phyloP scores from a whole-genome alignment of 83 land plant genomes.

The Picea engelmannii region DNA sequence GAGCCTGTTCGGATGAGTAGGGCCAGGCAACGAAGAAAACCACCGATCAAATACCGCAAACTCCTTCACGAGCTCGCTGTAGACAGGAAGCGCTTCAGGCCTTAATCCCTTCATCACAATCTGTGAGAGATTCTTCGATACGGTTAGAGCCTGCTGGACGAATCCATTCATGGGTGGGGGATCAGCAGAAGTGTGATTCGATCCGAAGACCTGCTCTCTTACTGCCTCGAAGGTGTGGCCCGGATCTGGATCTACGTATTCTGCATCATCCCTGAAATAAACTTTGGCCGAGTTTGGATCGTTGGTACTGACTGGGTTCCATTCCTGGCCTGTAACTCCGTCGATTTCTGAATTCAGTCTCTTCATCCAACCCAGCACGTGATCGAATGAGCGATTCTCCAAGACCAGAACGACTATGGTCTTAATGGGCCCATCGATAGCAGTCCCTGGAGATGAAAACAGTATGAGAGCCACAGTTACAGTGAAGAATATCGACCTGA shows the following conservation, averaged over 20 bases:
- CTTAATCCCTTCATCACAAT: slow-evolving; percentile 85
- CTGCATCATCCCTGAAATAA: slow-evolving; percentile 66
- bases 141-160: slow-evolving; percentile 70
- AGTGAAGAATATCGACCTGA: no score
- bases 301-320: slow-evolving; percentile 51
- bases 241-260: slow-evolving; percentile 85
- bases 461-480: no score
- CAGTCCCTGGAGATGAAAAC: no score
- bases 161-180: slow-evolving; percentile 83
- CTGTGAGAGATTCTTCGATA: slow-evolving; percentile 42
- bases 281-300: slow-evolving; percentile 29
- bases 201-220: slow-evolving; percentile 77
- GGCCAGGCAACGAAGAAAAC: slow-evolving; percentile 89
- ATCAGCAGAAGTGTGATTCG: neutral
- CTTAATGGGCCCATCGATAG: slow-evolving; percentile 35
- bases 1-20: slow-evolving; percentile 93
- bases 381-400: slow-evolving; percentile 97
- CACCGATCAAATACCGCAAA: slow-evolving; percentile 88
- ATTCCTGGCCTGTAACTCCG: slow-evolving; percentile 74
- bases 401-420: slow-evolving; percentile 79
- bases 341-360: slow-evolving; percentile 58
- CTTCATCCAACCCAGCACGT: slow-evolving; percentile 96
- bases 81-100: slow-evolving; percentile 77
- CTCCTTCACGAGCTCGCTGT: slow-evolving; percentile 53
- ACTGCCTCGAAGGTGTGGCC: slow-evolving; percentile 90